Base-by-base conservation (phyloP, 1,139 yeast genomes). In the Geotrichum restrictum region DNA sequence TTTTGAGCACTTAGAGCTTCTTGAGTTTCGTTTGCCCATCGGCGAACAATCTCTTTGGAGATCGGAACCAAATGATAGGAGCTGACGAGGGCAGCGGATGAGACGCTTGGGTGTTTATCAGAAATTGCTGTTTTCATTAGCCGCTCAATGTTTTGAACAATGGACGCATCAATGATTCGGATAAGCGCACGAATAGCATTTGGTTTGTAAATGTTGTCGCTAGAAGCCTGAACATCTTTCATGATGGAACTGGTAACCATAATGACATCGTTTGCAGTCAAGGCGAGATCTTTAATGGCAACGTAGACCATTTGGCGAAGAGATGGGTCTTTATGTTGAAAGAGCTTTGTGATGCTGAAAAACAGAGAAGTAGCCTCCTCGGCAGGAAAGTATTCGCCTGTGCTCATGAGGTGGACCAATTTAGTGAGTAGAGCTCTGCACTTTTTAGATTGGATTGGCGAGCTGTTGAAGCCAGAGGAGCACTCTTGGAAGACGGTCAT, bases 401-500 rank as follows among this genome's bases (percentile, higher is more conserved):
- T 78, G 65, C 88, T 85, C 59, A 91, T 73, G 62, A 93, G 75
- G 59, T 83, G 78, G 39, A 78, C 69, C 58, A 79, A 72, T 69
- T 83, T 80, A 49, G 95, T 85, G 69, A 89, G 76, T 62, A 88
- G 73, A 58, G 76, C 71, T 63, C 98, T 87, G 68, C 96, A 88
- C 71, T 85, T 85, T 63, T 83, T 85, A 33, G 97, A 88, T 63
- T 87, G 85, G 56, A 91, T 85, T 16, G 96, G 96, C 43, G 95
- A 80, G 59, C 93, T 88, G 73, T 91, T 91, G 79, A 93, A 94
- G 58, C 88, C 93, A 62, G 88, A 88, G 64, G 88, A 76, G 74
- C 98, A 91, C 69, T 91, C 96, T 73, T 93, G 99, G 70, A 87
- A 91, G 60, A 94, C 93, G 10, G 96, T 85, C 98, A 93, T 93